Percentiles rank a stretch among this genome's conserved stretches.
Conservation (phyloP, 768 basidiomycete species). For the Collybiopsis confluens region DNA sequence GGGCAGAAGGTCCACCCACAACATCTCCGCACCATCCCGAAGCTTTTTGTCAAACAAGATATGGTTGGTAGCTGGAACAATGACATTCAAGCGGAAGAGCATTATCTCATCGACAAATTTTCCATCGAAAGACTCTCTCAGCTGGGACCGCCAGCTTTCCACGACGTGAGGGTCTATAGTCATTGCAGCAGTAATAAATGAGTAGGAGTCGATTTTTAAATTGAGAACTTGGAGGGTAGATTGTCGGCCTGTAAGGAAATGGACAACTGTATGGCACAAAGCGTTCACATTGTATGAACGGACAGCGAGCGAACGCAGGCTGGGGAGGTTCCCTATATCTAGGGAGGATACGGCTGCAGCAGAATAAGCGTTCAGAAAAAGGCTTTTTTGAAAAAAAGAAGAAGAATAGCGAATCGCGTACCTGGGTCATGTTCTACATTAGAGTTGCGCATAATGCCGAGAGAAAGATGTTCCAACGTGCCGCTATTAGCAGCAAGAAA, state of each 20-base stretch:
- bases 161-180: not conserved
- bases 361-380: not conserved
- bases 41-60: not conserved
- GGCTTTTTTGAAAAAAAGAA: not conserved
- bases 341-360: not conserved
- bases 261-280: not conserved
- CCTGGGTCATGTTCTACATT: not conserved
- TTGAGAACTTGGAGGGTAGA: not conserved
- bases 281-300: slow-evolving; percentile 1
- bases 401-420: not conserved
- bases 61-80: not conserved
- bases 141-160: not conserved
- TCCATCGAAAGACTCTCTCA: not conserved
- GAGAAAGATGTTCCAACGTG: not conserved
- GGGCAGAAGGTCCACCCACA: not conserved
- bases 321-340: not conserved
- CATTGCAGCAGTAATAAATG: not conserved
- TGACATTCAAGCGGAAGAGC: not conserved
- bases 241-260: not conserved
- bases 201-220: not conserved
- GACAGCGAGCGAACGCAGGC: slow-evolving; percentile 4
- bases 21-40: not conserved
- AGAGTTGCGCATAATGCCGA: not conserved
- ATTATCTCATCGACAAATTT: not conserved
- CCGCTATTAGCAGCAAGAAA: slow-evolving; percentile 5